Evolutionary conservation across 108 stramenopile genomes (phyloP).

Genomic region (Nitzschia putrida): DNA sequence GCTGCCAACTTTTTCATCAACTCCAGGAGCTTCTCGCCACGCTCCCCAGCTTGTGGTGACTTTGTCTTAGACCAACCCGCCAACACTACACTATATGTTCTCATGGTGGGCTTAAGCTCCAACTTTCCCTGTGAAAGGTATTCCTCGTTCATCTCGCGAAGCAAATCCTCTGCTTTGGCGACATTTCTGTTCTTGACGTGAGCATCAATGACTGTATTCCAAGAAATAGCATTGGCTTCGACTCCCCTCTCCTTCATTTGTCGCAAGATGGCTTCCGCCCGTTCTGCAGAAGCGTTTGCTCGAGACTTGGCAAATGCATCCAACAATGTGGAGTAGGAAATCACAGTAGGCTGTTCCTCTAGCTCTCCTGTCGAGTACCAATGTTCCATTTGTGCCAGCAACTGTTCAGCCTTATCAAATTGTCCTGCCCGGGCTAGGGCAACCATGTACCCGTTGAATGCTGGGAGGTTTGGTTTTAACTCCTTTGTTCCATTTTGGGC

Average conservation of each 20-base stretch:
- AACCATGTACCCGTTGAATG: constrained; percentile 66
- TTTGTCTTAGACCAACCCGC: constrained; percentile 25
- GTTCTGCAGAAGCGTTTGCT: constrained; percentile 4
- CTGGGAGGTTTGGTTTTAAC: constrained; percentile 31
- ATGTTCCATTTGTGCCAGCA: constrained; percentile 68
- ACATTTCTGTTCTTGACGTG: constrained; percentile 30
- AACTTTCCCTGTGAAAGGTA: constrained; percentile 25
- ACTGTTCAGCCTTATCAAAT: constrained; percentile 34
- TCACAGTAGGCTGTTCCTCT: constrained; percentile 64
- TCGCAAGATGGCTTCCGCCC: constrained; percentile 30
- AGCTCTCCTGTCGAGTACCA: constrained; percentile 65
- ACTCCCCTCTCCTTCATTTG: constrained; percentile 32
- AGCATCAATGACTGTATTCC: constrained; percentile 46
- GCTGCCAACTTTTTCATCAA: constrained; percentile 62
- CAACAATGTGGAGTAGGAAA: constrained; percentile 72
- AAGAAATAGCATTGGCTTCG: constrained; percentile 37
- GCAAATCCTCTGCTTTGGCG: constrained; percentile 34
- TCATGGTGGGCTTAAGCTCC: constrained; percentile 32
- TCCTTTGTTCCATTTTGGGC: constrained; percentile 24
- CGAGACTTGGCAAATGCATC: constrained; percentile 68
- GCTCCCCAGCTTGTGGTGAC: constrained; percentile 24
- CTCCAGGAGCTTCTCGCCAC: constrained; percentile 44
- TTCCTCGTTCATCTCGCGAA: constrained; percentile 36
- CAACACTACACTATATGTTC: constrained; percentile 32
- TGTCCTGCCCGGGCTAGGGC: constrained; percentile 57